Percentiles rank a stretch among this genome's conserved stretches.
These are phyloP conservation scores for Patellaria atrata DNA, from an alignment of 495 filamentous ascomycete species.

Conservation along the genomic window DNA sequence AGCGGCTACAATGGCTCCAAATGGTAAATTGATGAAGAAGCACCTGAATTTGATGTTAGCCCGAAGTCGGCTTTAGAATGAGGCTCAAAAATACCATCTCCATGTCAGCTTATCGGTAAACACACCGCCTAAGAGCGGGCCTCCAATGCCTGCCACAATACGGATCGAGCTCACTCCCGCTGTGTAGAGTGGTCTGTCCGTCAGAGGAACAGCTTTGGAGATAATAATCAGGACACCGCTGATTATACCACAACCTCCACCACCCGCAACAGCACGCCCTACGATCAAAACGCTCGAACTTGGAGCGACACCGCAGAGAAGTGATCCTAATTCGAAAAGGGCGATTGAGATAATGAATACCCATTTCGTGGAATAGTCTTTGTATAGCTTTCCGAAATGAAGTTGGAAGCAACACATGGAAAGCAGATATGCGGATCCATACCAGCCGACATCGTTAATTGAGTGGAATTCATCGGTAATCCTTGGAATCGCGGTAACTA, in stretches of 20 bases:
- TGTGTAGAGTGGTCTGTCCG: conserved; percentile 19
- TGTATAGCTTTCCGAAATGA: conserved; percentile 31
- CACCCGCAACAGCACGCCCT: conserved; percentile 24
- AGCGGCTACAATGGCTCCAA: conserved; percentile 45
- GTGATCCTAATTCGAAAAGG: conserved; percentile 21
- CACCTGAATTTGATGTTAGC: conserved; percentile 30
- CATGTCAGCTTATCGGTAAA: conserved; percentile 35
- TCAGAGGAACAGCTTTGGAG: conserved; percentile 20
- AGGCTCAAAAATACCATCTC: conserved; percentile 48
- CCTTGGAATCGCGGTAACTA: conserved; percentile 70
- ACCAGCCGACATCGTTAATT: conserved; percentile 70
- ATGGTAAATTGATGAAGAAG: conserved; percentile 35
- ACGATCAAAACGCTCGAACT: conserved; percentile 20
- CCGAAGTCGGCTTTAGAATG: too few relatives aligned
- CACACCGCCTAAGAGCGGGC: conserved; percentile 33
- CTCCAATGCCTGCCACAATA: too few relatives aligned
- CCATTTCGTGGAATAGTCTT: conserved; percentile 32
- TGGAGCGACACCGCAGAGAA: conserved; percentile 20
- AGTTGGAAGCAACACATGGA: conserved; percentile 41
- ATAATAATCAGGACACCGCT: conserved; percentile 22
- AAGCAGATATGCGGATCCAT: conserved; percentile 57
- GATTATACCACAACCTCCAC: conserved; percentile 22
- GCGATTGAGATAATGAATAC: conserved; percentile 17
- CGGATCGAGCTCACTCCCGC: too few relatives aligned
- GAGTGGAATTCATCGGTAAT: conserved; percentile 71